These are phyloP conservation scores for Cercospora janseana DNA, from an alignment of 2,329 filamentous ascomycete species.

Conservation along the genomic window DNA sequence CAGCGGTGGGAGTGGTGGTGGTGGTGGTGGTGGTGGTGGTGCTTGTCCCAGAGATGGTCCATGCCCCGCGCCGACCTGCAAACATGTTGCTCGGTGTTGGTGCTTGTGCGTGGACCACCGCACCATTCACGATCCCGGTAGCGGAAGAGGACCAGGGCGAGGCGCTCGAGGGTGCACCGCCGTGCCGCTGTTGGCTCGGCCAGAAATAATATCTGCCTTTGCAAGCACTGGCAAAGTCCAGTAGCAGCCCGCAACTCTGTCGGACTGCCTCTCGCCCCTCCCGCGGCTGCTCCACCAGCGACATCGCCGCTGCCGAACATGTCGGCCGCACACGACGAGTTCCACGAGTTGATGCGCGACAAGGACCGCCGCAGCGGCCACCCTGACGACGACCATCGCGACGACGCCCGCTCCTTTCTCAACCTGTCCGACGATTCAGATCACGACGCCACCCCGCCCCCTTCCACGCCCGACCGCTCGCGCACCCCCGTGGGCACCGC, in stretches of 20 bases:
- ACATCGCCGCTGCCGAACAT: conserved; percentile 35
- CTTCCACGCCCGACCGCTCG: conserved; percentile 52
- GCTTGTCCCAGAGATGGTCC: background rate
- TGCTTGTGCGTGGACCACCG: no score
- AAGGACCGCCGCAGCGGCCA: conserved; percentile 45
- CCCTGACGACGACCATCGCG: conserved; percentile 53
- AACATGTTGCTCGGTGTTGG: conserved; percentile 12
- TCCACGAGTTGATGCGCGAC: conserved; percentile 51
- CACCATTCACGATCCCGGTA: conserved; percentile 18
- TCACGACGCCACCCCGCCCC: conserved; percentile 48
- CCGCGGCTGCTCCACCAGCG: conserved; percentile 2
- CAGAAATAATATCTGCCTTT: conserved; percentile 17
- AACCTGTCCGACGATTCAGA: conserved; percentile 48
- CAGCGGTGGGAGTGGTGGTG: no score
- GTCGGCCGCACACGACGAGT: conserved; percentile 53
- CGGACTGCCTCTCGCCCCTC: conserved; percentile 5
- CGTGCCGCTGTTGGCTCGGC: conserved; percentile 6
- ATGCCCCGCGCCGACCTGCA: background rate
- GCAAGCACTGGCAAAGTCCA: no score
- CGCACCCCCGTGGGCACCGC: conserved; percentile 45
- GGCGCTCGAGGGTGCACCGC: conserved; percentile 4
- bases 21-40: background rate
- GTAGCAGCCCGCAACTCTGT: no score
- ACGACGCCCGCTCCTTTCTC: conserved; percentile 40
- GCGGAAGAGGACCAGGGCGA: conserved; percentile 16